Evolutionary conservation across 2,329 filamentous ascomycete genomes (phyloP).

Genomic region (Myriangium duriaei): DNA sequence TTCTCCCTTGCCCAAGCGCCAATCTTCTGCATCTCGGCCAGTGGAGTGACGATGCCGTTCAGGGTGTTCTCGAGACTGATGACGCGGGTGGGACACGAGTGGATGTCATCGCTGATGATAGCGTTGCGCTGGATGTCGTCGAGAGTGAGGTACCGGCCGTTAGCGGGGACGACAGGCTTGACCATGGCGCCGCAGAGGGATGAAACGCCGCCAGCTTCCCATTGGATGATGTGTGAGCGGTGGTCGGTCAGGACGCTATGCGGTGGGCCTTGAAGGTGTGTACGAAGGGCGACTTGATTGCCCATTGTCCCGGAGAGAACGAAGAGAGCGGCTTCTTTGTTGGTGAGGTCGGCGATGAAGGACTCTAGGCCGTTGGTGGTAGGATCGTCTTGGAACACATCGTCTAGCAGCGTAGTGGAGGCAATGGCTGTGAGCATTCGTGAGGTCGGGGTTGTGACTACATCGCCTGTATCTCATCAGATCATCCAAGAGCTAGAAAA

Average conservation of each 20-base stretch:
- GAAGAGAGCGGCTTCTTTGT: constrained; percentile 65
- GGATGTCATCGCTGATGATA: constrained; percentile 56
- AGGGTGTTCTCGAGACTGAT: constrained; percentile 82
- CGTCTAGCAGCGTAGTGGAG: constrained; percentile 64
- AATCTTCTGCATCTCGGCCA: constrained; percentile 58
- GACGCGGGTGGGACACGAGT: constrained; percentile 66
- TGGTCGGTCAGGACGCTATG: constrained; percentile 69
- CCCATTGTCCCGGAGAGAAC: constrained; percentile 90
- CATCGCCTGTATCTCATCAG: constrained; percentile 34
- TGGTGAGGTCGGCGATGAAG: constrained; percentile 59
- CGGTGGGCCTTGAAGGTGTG: constrained; percentile 67
- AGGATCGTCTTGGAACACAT: constrained; percentile 69
- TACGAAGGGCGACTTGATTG: constrained; percentile 72
- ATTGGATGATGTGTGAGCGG: constrained; percentile 62
- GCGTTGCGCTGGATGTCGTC: constrained; percentile 60
- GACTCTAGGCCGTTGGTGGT: constrained; percentile 66
- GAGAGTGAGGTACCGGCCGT: constrained; percentile 61
- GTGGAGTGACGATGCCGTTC: constrained; percentile 64
- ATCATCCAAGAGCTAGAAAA: neutral
- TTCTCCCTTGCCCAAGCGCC: constrained; percentile 51
- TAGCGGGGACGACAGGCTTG: constrained; percentile 52
- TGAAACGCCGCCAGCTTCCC: constrained; percentile 58
- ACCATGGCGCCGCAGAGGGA: constrained; percentile 59
- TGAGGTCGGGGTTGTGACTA: constrained; percentile 61
- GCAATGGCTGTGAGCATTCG: constrained; percentile 74